These are phyloP conservation scores for Nemania abortiva DNA, from an alignment of 2,329 filamentous ascomycete species.

Conservation along the genomic window DNA sequence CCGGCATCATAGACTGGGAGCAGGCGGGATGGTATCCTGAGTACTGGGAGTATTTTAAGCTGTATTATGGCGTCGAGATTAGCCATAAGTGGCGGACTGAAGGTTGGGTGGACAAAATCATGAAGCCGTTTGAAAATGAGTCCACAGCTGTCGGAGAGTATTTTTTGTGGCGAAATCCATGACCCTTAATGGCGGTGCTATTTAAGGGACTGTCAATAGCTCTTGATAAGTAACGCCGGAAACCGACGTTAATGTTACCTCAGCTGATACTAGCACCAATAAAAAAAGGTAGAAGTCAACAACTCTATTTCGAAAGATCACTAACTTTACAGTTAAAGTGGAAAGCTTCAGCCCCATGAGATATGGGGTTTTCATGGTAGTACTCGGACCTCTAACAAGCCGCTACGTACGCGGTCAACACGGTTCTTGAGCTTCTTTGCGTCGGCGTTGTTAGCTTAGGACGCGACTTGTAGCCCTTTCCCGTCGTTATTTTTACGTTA, in stretches of 20 bases:
- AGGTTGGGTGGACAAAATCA: slow-evolving; percentile 23
- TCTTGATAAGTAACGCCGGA: slow-evolving; percentile 18
- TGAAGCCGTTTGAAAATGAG: slow-evolving; percentile 25
- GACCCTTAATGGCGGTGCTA: slow-evolving; percentile 15
- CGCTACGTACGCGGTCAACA: neutral
- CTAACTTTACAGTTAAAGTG: slow-evolving; percentile 3
- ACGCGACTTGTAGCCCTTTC: neutral
- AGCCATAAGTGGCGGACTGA: slow-evolving; percentile 17
- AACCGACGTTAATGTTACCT: slow-evolving; percentile 9
- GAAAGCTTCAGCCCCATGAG: slow-evolving; percentile 4
- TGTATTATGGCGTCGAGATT: slow-evolving; percentile 21
- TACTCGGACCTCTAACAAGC: neutral
- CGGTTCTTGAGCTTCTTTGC: neutral
- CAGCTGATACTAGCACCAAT: slow-evolving; percentile 16
- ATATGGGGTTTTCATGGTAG: slow-evolving; percentile 2
- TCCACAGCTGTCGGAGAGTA: slow-evolving; percentile 19
- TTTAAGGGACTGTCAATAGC: slow-evolving; percentile 14
- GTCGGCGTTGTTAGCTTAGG: neutral
- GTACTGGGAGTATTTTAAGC: slow-evolving; percentile 28
- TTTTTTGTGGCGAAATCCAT: slow-evolving; percentile 24
- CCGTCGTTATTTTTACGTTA: neutral
- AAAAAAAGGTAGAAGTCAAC: slow-evolving; percentile 6
- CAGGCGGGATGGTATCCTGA: slow-evolving; percentile 23
- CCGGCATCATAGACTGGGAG: slow-evolving; percentile 19
- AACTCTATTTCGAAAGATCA: neutral